Conservation (phyloP, 2,329 filamentous ascomycete species). For the Diaporthe sp. region DNA sequence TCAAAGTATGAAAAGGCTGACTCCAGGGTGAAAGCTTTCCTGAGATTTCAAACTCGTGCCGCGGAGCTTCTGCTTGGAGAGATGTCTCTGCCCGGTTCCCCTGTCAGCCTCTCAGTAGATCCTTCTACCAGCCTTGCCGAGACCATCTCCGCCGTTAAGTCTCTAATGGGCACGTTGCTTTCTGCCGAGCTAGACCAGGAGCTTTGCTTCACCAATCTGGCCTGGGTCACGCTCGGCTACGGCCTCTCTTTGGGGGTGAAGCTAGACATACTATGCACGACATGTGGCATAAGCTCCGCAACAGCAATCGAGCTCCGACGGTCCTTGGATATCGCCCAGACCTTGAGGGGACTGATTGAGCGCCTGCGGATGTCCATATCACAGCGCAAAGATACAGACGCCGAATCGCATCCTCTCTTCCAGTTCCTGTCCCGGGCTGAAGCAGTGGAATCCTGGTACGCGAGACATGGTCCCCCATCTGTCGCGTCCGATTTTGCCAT, state of each 20-base stretch:
- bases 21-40: neutral
- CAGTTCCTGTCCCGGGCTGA: constrained; percentile 13
- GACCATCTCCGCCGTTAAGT: neutral
- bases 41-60: neutral
- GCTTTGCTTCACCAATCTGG: neutral
- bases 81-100: neutral
- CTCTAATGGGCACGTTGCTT: neutral
- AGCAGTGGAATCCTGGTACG: constrained; percentile 4
- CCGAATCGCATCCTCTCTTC: neutral
- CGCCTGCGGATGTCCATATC: neutral
- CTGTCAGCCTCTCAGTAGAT: neutral
- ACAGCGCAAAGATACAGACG: neutral
- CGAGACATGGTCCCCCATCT: neutral
- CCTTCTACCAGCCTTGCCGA: neutral
- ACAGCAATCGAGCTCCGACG: neutral
- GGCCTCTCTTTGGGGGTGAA: constrained; percentile 12
- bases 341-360: neutral
- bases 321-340: neutral
- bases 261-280: neutral
- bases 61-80: neutral
- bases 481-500: neutral
- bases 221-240: constrained; percentile 6
- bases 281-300: neutral
- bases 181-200: constrained; percentile 4
- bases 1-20: neutral